These are phyloP conservation scores for Metroxylon sagu DNA, from an alignment of 176 grass and related monocot genomes.

Conservation along the genomic window DNA sequence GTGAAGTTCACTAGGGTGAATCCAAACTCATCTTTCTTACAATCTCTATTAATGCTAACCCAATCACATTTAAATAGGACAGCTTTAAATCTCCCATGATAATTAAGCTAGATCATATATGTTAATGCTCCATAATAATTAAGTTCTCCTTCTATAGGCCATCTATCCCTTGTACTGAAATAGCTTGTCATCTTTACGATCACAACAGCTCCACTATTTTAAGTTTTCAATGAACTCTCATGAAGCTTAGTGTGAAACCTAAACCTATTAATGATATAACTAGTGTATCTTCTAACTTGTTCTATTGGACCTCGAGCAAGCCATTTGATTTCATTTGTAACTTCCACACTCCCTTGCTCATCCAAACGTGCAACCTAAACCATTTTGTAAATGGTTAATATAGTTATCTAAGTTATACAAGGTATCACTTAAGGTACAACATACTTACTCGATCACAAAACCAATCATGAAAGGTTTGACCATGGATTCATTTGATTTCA, in stretches of 20 bases:
- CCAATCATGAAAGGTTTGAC: too few species aligned
- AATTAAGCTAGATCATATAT: conserved; percentile 17
- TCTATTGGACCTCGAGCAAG: not conserved
- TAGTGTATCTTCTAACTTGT: not conserved
- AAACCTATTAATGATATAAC: conserved; percentile 7
- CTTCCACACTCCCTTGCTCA: too few species aligned
- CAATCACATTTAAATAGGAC: conserved; percentile 24
- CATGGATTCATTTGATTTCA: too few species aligned
- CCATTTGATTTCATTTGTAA: not conserved
- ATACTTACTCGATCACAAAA: too few species aligned
- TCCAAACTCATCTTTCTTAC: conserved; percentile 9
- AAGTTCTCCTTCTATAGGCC: not conserved
- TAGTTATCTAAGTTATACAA: too few species aligned
- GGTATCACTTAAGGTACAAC: too few species aligned
- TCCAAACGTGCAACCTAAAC: too few species aligned
- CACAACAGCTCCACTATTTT: conserved; percentile 28
- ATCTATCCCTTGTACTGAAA: too few species aligned
- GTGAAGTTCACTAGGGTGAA: conserved; percentile 20
- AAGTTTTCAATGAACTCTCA: conserved; percentile 23
- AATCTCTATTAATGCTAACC: not conserved
- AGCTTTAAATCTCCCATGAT: not conserved
- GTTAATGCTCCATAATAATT: conserved; percentile 17
- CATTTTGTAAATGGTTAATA: too few species aligned
- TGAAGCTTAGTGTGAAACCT: not conserved
- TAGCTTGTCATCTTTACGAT: not conserved